Evolutionary conservation across 768 basidiomycete genomes (phyloP).

Genomic region (Leccinum fibrillosum): DNA sequence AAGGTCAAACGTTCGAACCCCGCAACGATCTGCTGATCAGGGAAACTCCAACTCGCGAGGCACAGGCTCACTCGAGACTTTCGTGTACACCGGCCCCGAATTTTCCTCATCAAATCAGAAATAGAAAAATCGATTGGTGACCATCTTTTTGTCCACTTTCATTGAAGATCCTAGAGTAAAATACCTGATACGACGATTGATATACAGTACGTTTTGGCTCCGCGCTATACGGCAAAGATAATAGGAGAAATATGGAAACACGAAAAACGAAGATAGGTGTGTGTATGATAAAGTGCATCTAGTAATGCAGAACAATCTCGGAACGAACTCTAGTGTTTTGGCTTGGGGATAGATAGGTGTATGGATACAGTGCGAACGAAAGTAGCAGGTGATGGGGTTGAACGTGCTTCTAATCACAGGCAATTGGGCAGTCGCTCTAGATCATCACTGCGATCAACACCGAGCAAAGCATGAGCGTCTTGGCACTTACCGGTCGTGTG

Average conservation of each 20-base stretch:
- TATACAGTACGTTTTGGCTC: conserved; percentile 25
- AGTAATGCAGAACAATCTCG: conserved; percentile 2
- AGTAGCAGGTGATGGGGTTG: not conserved
- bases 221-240: conserved; percentile 11
- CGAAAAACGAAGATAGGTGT: conserved; percentile 11
- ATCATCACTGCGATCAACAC: conserved; percentile 4
- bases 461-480: not conserved
- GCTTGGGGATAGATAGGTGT: conserved; percentile 1
- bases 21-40: not conserved
- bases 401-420: conserved; percentile 44
- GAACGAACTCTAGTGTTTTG: conserved; percentile 24
- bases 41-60: not conserved
- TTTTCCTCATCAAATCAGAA: not conserved
- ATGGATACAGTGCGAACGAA: conserved; percentile 27
- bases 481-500: conserved; percentile 51
- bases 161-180: conserved; percentile 19
- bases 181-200: conserved; percentile 9
- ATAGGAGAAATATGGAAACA: conserved; percentile 15
- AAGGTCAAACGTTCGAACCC: not conserved
- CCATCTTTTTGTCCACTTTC: not conserved
- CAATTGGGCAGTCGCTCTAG: conserved; percentile 49
- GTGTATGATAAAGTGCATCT: conserved; percentile 19
- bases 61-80: not conserved
- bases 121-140: not conserved
- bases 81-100: not conserved